These are phyloP conservation scores for Trebouxia sp. DNA, from an alignment of 139 green algal species.

Conservation along the genomic window DNA sequence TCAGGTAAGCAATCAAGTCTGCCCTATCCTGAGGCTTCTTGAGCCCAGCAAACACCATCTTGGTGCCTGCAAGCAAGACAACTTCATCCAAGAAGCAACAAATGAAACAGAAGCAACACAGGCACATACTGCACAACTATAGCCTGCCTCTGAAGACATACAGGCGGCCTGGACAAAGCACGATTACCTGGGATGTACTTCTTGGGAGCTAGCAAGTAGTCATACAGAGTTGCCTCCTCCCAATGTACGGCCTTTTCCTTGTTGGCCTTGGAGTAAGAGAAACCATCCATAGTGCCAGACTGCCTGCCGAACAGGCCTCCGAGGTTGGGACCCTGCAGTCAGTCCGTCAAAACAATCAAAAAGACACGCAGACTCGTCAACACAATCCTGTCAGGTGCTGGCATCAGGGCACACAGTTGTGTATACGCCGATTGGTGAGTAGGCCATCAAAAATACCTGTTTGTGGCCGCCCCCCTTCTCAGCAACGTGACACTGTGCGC, in stretches of 20 bases:
- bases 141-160: not conserved
- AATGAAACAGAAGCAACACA: not conserved
- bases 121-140: not conserved
- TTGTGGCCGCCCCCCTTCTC: slow-evolving; percentile 95
- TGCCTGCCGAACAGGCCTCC: slow-evolving; percentile 92
- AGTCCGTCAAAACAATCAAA: not conserved
- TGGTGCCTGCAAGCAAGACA: slow-evolving; percentile 75
- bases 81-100: not conserved
- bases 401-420: not conserved
- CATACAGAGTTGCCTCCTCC: slow-evolving; percentile 89
- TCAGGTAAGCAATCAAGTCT: slow-evolving; percentile 88
- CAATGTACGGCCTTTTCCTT: slow-evolving; percentile 92
- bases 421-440: not conserved
- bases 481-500: slow-evolving; percentile 92
- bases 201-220: slow-evolving; percentile 98
- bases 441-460: slow-evolving; percentile 71
- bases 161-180: not conserved
- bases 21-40: slow-evolving; percentile 92
- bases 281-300: slow-evolving; percentile 80
- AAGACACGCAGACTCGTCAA: not conserved
- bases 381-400: not conserved
- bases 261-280: slow-evolving; percentile 97
- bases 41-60: slow-evolving; percentile 99
- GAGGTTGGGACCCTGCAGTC: slow-evolving; percentile 89
- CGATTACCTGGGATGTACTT: slow-evolving; percentile 90